A percentile compares a stretch with the other conserved stretches of the same genome.
Conservation (phyloP, 257 asterid species). For the Solanum megistacrolobum region DNA sequence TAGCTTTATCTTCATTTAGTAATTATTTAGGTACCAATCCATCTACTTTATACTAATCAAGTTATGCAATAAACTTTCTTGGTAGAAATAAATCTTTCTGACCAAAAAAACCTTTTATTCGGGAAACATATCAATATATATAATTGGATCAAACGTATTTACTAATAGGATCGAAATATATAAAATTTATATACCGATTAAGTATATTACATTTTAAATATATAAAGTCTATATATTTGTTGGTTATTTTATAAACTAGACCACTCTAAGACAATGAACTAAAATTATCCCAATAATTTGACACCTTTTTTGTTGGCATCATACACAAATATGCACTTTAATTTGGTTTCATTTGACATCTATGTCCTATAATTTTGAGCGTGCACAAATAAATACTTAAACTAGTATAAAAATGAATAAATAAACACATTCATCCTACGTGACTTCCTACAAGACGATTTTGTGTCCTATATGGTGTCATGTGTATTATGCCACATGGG, state of each 20-base stretch:
- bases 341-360: rapidly evolving
- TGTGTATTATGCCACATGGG: neutral
- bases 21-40: neutral
- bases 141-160: neutral
- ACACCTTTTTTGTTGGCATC: neutral
- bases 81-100: neutral
- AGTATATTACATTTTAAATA: too few relatives aligned
- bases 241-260: neutral
- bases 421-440: neutral
- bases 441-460: too few relatives aligned
- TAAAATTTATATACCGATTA: too few relatives aligned
- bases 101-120: neutral
- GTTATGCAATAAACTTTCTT: neutral
- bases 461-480: neutral
- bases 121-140: neutral
- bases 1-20: neutral
- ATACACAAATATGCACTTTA: too few relatives aligned
- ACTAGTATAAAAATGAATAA: too few relatives aligned
- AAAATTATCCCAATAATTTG: neutral
- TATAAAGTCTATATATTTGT: neutral
- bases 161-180: too few relatives aligned
- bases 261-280: neutral
- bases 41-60: neutral
- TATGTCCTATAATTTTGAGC: too few relatives aligned
- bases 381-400: too few relatives aligned